Evolutionary conservation across 352 stramenopile genomes (phyloP), one percentile per base, ranked within the genome.

Genomic region (Globisporangium alternatum): DNA sequence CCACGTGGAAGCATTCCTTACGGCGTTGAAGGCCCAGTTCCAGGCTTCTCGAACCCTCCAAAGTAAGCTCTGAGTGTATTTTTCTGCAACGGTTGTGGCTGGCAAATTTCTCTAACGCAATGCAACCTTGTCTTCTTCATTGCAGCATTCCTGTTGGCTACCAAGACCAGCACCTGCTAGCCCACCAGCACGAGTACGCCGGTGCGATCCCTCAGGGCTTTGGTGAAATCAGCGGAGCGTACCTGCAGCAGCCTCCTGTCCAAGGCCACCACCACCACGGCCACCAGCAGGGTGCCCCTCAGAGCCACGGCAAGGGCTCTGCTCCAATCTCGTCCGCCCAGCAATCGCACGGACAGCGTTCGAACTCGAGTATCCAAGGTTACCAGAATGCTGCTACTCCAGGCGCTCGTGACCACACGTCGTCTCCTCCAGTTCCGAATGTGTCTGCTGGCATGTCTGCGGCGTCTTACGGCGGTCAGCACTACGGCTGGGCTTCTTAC

Each of bases 401-500:
- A 19, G 76, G 69, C 13, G 65, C 73, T 7, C 74, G 78, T 25
- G 86, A 95, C 56, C 81, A 93, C 69, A 77, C 62, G n/a, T 79
- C 70, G 53, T 82, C 79, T 61, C 84, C 84, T 10, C 81, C 81
- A 59, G 80, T 87, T n/a, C 79, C 83, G 41, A 91, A 90, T 69
- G 78, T 74, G 30, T 81, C 82, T 43, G 80, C 74, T 25, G 78
- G 73, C 41, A 85, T 86, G 67, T 81, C 73, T 44, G 72, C 66
- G 17, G 75, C 68, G 21, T 83, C 75, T 37, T 92, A 91, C 59
- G 77, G 72, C 49, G 70, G 71, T 43, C 80, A 91, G 72, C 86
- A 95, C 67, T 93, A 94, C 54, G 83, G 83, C 48, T 95, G 87
- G 87, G 76, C 75, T 13, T 91, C 83, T 60, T 93, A 93, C 54